These are phyloP conservation scores for Neurospora hispaniola DNA, from an alignment of 495 filamentous ascomycete genomes.

Conservation along the genomic window DNA sequence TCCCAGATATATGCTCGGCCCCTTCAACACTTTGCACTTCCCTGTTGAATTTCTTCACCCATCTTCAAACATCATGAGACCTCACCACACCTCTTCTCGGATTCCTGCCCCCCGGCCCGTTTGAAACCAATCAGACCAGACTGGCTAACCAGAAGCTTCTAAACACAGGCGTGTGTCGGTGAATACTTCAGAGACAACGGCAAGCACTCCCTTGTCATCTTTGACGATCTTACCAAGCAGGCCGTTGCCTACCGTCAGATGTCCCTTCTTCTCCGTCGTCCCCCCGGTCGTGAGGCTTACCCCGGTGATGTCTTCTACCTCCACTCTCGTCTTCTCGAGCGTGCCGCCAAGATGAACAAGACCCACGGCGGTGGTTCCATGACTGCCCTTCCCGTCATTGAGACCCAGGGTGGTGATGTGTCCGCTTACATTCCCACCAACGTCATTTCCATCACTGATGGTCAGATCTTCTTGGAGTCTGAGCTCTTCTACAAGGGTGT, in stretches of 20 bases:
- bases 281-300: conserved; percentile 99
- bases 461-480: conserved; percentile 99
- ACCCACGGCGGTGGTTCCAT: conserved; percentile 93
- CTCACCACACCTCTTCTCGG: background rate
- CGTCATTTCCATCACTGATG: conserved; percentile 99
- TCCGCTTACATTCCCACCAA: conserved; percentile 99
- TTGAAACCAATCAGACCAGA: background rate
- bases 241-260: conserved; percentile 99
- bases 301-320: conserved; percentile 99
- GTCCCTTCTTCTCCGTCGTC: conserved; percentile 97
- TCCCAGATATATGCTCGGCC: background rate
- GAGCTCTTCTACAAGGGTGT: conserved; percentile 99
- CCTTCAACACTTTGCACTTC: background rate
- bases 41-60: background rate
- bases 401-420: conserved; percentile 99
- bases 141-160: background rate
- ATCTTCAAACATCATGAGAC: background rate
- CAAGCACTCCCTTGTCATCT: conserved; percentile 88
- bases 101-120: background rate
- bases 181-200: conserved; percentile 90
- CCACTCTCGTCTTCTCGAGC: conserved; percentile 98
- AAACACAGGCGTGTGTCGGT: conserved; percentile 47
- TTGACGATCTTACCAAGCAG: conserved; percentile 97
- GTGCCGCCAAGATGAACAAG: conserved; percentile 98
- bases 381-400: conserved; percentile 95